Conservation (phyloP, 305 asterid genomes). For the Ajuga reptans region DNA sequence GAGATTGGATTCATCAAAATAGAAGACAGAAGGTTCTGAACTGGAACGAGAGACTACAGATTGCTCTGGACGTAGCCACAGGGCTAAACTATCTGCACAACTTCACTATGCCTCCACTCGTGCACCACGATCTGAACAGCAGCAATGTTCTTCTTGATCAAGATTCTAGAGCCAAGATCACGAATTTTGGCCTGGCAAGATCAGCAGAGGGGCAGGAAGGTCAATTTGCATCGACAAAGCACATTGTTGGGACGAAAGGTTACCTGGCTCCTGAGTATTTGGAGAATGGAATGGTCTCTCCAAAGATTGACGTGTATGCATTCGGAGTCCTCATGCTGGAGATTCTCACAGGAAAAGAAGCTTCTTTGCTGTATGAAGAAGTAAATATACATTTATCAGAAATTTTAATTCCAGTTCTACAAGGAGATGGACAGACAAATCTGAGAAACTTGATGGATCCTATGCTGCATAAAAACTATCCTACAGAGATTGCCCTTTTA, state of each 20-base stretch:
- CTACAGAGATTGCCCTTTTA: conserved; percentile 37
- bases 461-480: conserved; percentile 42
- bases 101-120: conserved; percentile 63
- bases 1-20: conserved; percentile 40
- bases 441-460: conserved; percentile 48
- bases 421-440: neutral
- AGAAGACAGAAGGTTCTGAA: conserved; percentile 20
- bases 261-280: conserved; percentile 95
- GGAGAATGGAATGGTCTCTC: conserved; percentile 68
- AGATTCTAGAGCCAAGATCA: conserved; percentile 65
- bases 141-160: conserved; percentile 53
- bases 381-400: conserved; percentile 29
- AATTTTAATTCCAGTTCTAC: conserved; percentile 21
- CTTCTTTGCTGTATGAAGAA: conserved; percentile 30
- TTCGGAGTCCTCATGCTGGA: conserved; percentile 85
- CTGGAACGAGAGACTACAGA: conserved; percentile 64
- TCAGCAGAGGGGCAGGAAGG: conserved; percentile 42
- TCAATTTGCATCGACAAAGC: conserved; percentile 62
- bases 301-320: conserved; percentile 75
- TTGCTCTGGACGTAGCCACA: conserved; percentile 59
- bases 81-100: conserved; percentile 80
- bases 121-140: conserved; percentile 68
- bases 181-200: conserved; percentile 63
- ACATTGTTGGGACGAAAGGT: conserved; percentile 83
- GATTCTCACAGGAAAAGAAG: conserved; percentile 68